Base-by-base conservation (phyloP, 352 stramenopile species). In the Phytophthora nicotianae region DNA sequence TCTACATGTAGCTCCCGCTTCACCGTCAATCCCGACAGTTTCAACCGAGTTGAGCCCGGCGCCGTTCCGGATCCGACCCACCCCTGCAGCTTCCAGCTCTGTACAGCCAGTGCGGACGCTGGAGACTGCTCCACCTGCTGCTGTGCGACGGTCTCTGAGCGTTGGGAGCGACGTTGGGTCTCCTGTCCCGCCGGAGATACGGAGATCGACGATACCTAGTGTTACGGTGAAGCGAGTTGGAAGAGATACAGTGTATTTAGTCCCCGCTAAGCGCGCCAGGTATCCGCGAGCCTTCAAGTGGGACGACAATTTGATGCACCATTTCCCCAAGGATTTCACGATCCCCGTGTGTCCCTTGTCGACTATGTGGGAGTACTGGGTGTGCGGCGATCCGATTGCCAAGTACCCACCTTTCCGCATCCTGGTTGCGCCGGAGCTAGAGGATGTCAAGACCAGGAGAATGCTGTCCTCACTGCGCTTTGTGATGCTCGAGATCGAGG, bases 401-500 rank as follows among this genome's bases (percentile, higher is more conserved):
- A 68, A 62, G 45, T 58, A 73, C 24, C 48, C 65, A 17, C 65
- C 54, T 5, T 69, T 62, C 23, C 49, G 65, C 29, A 73, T 73
- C 27, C 27, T 66, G 40, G 32, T 26, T 1, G 50, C 53, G 13
- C 17, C 46, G 19, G 59, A 65, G 27, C 48, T 73, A 5, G 48
- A 66, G 16, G 37, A 50, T n/a, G n/a, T 0, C 24, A 65, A 38
- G 29, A 43, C 7, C 4, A 65, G 48, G 37, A 50, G 42, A 16
- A 48, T 17, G 37, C 33, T 66, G 11, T 59, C 65, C 8, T 50
- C 33, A 16, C 43, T 73, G 42, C 59, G 59, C 48, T 73, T 65
- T 46, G 53, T 65, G 47, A 69, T 73, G 59, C 41, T 65, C 16
- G 54, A 68, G 45, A 70, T 73, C 17, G 48, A 73, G 54, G 38